Evolutionary conservation across 2,329 filamentous ascomycete genomes (phyloP).

Genomic region (Laburnicola sp.): DNA sequence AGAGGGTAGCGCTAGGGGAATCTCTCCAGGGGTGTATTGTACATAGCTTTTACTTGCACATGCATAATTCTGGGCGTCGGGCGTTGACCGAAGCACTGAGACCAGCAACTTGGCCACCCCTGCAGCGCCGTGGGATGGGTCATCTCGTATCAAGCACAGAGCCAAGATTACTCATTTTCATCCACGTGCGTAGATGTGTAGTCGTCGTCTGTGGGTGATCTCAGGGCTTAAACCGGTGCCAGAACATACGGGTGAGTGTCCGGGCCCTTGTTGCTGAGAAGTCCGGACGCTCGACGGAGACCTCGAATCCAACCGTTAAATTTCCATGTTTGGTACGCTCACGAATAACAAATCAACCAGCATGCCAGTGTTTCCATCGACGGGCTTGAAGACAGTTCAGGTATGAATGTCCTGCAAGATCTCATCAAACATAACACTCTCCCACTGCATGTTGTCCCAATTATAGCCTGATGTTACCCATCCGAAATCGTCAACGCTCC

Average conservation of each 20-base stretch:
- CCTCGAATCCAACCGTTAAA: conserved; percentile 1
- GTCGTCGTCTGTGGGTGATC: conserved; percentile 1
- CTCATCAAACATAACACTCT: conserved; percentile 13
- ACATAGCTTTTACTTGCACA: conserved; percentile 5
- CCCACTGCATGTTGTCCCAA: conserved; percentile 15
- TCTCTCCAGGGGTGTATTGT: not conserved
- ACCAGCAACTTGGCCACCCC: conserved; percentile 1
- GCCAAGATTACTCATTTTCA: conserved; percentile 2
- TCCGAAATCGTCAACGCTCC: conserved; percentile 11
- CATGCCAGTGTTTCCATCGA: conserved; percentile 7
- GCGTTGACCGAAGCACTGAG: conserved; percentile 3
- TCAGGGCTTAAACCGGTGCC: conserved; percentile 1
- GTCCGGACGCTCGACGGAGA: conserved; percentile 1
- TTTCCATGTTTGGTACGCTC: not conserved
- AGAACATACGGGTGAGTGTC: conserved; percentile 3
- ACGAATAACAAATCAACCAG: conserved; percentile 1
- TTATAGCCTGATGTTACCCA: conserved; percentile 11
- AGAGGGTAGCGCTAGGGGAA: not conserved
- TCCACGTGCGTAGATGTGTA: conserved; percentile 3
- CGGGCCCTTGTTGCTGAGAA: conserved; percentile 2
- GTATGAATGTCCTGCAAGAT: conserved; percentile 13
- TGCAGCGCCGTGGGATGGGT: not conserved
- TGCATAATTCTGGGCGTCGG: conserved; percentile 2
- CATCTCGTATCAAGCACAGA: conserved; percentile 2
- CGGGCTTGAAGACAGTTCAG: conserved; percentile 5